Base-by-base conservation (phyloP, 495 filamentous ascomycete genomes). In the Penicillium soppii region DNA sequence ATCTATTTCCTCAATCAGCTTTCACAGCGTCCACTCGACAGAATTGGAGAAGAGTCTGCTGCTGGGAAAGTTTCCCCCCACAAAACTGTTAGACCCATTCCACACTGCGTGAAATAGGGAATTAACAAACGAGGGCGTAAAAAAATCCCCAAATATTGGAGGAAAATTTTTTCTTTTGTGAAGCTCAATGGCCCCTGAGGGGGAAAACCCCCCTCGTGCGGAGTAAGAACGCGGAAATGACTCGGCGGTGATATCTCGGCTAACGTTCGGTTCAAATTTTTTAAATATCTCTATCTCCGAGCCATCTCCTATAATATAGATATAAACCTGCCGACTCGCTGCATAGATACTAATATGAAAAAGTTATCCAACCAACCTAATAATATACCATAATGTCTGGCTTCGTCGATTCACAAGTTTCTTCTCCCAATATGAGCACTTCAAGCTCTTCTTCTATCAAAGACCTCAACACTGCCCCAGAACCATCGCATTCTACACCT, bases 201-300 rank as follows among this genome's bases (percentile, higher is more conserved):
- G 16, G 15, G 5, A 25, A 29, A 43, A 7, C 27, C 16, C 41
- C 41, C 27, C 41, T 32, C 29, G 29, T 12, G 29, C 29, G 17
- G 25, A 26, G 9, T 17, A 25, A 4, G 23, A 6, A 22, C 2
- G 13, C 32, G 44, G 29, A 37, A 15, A 47, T 36, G 19, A 15
- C 30, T 47, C 32, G 44, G 44, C 44, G 44, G 44, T 12, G 7
- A 47, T 47, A 36, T 25, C 19, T 47, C 44, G 44, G 44, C 7
- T 36, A 7, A 27, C n/a, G 10, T 4, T 46, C 44, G 44, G 44
- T 26, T 23, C n/a, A 47, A 22, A 36, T 1, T 19, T 47, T 47
- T 47, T 15, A 33, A 15, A 9, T 15, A 25, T 15, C 7, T 15
- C 7, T 33, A 9, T 16, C 7, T 22, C 23, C 21, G 29, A 36